Evolutionary conservation across 129 eudicot species (phyloP).

Genomic region (Pulicaria dysenterica): DNA sequence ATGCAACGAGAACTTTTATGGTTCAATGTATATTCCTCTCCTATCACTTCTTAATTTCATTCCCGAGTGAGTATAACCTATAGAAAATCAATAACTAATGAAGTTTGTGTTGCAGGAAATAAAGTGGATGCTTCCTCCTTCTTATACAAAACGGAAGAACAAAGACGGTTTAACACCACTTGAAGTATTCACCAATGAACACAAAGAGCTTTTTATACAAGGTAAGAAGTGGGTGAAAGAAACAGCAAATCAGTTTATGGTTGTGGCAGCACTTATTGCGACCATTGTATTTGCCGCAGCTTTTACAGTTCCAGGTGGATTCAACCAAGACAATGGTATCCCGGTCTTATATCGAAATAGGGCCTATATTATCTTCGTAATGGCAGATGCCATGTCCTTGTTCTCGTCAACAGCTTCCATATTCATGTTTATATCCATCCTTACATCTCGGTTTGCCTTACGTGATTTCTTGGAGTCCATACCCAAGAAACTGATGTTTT

Average conservation of each 20-base stretch:
- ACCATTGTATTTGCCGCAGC: constrained; percentile 40
- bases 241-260: constrained; percentile 33
- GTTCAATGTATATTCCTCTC: constrained; percentile 34
- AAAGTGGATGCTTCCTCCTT: constrained; percentile 22
- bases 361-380: neutral
- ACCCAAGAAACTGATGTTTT: neutral
- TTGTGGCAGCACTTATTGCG: constrained; percentile 38
- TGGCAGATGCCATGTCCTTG: constrained; percentile 23
- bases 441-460: constrained; percentile 13
- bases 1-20: constrained; percentile 45
- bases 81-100: neutral
- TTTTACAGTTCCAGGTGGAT: constrained; percentile 39
- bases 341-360: neutral
- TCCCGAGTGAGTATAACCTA: neutral
- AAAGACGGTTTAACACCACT: constrained; percentile 33
- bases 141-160: constrained; percentile 24
- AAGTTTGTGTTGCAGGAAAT: constrained; percentile 34
- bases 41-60: neutral
- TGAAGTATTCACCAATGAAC: constrained; percentile 35
- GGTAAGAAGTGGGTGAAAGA: constrained; percentile 8
- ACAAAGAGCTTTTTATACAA: constrained; percentile 23
- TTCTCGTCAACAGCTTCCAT: neutral
- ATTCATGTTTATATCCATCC: neutral
- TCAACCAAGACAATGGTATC: constrained; percentile 1
- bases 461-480: constrained; percentile 9